phyloP scores from a whole-genome alignment of 1,139 yeast species.

The Meyerozyma guilliermondii region DNA sequence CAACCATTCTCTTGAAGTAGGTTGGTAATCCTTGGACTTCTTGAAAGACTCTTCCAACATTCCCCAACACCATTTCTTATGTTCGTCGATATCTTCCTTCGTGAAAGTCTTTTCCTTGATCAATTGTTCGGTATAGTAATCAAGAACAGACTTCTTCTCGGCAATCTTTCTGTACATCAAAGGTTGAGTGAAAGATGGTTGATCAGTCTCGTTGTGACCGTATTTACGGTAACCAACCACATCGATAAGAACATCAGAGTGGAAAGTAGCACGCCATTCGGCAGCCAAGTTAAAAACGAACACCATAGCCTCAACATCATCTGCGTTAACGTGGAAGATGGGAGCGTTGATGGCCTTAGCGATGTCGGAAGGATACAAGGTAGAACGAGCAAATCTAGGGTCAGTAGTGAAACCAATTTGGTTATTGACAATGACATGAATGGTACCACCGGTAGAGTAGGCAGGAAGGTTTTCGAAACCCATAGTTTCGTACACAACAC shows the following conservation, averaged over 20 bases:
- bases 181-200: slow-evolving; percentile 98
- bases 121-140: slow-evolving; percentile 76
- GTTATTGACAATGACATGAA: slow-evolving; percentile 92
- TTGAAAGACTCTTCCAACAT: slow-evolving; percentile 83
- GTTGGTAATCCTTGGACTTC: slow-evolving; percentile 84
- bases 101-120: slow-evolving; percentile 85
- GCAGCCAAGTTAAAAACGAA: slow-evolving; percentile 95
- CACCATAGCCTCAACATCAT: slow-evolving; percentile 90
- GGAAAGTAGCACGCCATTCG: slow-evolving; percentile 96
- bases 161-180: slow-evolving; percentile 91
- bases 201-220: slow-evolving; percentile 99
- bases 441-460: slow-evolving; percentile 97
- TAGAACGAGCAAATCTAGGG: slow-evolving; percentile 95
- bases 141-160: slow-evolving; percentile 82
- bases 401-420: slow-evolving; percentile 99
- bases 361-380: slow-evolving; percentile 96
- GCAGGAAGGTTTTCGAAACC: slow-evolving; percentile 92
- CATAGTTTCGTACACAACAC: slow-evolving; percentile 98
- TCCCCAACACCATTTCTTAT: slow-evolving; percentile 97
- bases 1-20: slow-evolving; percentile 95
- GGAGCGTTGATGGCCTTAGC: slow-evolving; percentile 97
- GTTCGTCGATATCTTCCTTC: slow-evolving; percentile 86
- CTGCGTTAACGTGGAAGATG: slow-evolving; percentile 98
- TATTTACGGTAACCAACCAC: slow-evolving; percentile 97
- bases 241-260: slow-evolving; percentile 92